Evolutionary conservation across 257 asterid genomes (phyloP).

Genomic region (Fraxinus quadrangulata): DNA sequence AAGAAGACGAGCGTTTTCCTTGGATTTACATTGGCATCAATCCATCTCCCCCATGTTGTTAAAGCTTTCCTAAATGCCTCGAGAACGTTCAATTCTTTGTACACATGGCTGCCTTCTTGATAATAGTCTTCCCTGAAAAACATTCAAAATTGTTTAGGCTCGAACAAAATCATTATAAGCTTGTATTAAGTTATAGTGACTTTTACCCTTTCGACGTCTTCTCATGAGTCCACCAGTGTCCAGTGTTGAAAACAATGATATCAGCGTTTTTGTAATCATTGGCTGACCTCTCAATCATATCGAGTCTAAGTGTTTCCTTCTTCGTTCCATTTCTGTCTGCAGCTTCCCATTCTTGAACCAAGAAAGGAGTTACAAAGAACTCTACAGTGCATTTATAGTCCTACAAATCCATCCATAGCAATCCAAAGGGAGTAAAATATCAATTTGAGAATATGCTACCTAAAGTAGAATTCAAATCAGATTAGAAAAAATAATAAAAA

Average conservation of each 20-base stretch:
- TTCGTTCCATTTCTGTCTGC: constrained; percentile 44
- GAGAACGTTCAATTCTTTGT: constrained; percentile 44
- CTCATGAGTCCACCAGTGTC: constrained; percentile 92
- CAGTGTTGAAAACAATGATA: constrained; percentile 68
- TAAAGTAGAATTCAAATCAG: not conserved
- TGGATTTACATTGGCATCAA: constrained; percentile 55
- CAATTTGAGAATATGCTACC: not conserved
- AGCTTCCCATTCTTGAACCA: constrained; percentile 74
- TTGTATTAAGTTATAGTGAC: not conserved
- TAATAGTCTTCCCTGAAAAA: constrained; percentile 66
- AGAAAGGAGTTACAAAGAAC: constrained; percentile 66
- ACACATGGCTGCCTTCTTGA: constrained; percentile 78
- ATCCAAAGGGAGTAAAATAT: not conserved
- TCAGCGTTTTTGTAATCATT: constrained; percentile 57
- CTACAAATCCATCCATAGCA: constrained; percentile 29
- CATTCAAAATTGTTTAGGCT: not conserved
- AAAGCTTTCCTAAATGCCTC: constrained; percentile 70
- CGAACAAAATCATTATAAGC: not conserved
- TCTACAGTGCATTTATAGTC: constrained; percentile 70
- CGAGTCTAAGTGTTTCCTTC: constrained; percentile 81
- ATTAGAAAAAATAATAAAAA: not conserved
- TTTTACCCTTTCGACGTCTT: constrained; percentile 71
- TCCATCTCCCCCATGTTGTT: constrained; percentile 82
- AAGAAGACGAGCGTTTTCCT: constrained; percentile 57
- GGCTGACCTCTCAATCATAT: constrained; percentile 48